Conservation (phyloP, 768 basidiomycete genomes). For the Aureoboletus auriporus region DNA sequence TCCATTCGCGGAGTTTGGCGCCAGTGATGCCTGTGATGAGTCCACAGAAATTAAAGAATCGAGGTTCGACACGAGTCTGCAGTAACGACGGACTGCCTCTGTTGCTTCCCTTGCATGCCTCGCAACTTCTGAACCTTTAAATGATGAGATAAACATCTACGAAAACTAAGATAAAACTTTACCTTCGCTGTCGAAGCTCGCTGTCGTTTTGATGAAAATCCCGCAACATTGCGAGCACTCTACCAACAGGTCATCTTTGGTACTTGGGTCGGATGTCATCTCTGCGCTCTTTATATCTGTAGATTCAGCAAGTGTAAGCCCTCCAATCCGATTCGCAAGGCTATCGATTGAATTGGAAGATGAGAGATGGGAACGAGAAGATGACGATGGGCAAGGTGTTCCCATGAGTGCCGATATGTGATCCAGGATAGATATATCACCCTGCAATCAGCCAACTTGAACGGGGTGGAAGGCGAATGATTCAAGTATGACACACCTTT, state of each 20-base stretch:
- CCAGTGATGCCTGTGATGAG: not conserved
- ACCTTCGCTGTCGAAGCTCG: slow-evolving; percentile 28
- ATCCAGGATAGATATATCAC: slow-evolving; percentile 45
- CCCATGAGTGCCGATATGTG: slow-evolving; percentile 43
- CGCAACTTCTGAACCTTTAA: slow-evolving; percentile 11
- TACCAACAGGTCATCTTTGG: slow-evolving; percentile 20
- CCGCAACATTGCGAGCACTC: slow-evolving; percentile 41
- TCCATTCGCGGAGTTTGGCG: slow-evolving; percentile 3
- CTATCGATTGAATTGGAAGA: slow-evolving; percentile 15
- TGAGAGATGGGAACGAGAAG: not conserved
- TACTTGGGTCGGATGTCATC: not conserved
- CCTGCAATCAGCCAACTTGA: slow-evolving; percentile 29
- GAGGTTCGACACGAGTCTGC: slow-evolving; percentile 10
- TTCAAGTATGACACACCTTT: slow-evolving; percentile 38
- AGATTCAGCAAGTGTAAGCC: slow-evolving; percentile 17
- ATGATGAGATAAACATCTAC: not conserved
- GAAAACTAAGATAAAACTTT: not conserved
- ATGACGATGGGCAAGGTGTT: slow-evolving; percentile 3
- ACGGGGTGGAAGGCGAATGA: not conserved
- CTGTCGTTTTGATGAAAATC: slow-evolving; percentile 41
- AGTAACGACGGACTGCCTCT: slow-evolving; percentile 18
- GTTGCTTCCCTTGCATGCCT: slow-evolving; percentile 19
- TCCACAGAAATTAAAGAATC: slow-evolving; percentile 3
- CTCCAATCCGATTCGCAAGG: slow-evolving; percentile 13
- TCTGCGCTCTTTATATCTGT: not conserved